phyloP scores from a whole-genome alignment of 108 stramenopile genomes.

The Mediolabrus comicus region DNA sequence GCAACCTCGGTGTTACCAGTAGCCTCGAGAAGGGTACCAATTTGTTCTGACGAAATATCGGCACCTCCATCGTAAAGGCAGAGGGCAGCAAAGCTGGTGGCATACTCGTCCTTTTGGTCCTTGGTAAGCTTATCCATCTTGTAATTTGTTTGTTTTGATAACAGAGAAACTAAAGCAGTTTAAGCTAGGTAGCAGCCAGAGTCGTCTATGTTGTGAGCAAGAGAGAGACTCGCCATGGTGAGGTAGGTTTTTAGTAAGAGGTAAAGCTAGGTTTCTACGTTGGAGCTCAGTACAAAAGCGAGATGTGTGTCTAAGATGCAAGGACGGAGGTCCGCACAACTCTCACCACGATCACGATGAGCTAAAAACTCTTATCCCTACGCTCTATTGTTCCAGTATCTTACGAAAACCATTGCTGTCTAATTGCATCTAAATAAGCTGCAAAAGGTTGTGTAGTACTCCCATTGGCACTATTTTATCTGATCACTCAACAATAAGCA shows the following conservation, averaged over 20 bases:
- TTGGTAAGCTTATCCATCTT: conserved; percentile 82
- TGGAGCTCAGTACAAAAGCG: too few species aligned
- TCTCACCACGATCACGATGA: background rate
- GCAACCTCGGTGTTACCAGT: conserved; percentile 94
- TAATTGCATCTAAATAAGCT: background rate
- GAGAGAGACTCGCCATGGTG: too few species aligned
- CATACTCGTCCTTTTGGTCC: conserved; percentile 93
- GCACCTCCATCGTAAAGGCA: conserved; percentile 94
- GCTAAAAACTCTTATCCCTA: background rate
- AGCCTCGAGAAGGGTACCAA: conserved; percentile 84
- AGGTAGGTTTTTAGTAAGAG: too few species aligned
- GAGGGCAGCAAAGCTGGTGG: conserved; percentile 90
- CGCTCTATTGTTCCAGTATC: background rate
- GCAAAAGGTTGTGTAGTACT: too few species aligned
- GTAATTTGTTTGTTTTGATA: conserved; percentile 1
- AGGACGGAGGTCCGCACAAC: background rate
- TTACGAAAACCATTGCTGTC: background rate
- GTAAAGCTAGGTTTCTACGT: too few species aligned
- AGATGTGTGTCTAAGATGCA: too few species aligned
- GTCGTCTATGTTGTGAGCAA: conserved; percentile 3
- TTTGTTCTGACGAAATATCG: conserved; percentile 89
- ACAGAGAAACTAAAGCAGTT: conserved; percentile 1
- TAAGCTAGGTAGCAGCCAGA: conserved; percentile 2
- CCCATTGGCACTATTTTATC: background rate
- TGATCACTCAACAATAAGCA: background rate